Evolutionary conservation across 768 basidiomycete species (phyloP), one percentile per base, ranked within the genome.

Genomic region (Kwoniella dejecticola): DNA sequence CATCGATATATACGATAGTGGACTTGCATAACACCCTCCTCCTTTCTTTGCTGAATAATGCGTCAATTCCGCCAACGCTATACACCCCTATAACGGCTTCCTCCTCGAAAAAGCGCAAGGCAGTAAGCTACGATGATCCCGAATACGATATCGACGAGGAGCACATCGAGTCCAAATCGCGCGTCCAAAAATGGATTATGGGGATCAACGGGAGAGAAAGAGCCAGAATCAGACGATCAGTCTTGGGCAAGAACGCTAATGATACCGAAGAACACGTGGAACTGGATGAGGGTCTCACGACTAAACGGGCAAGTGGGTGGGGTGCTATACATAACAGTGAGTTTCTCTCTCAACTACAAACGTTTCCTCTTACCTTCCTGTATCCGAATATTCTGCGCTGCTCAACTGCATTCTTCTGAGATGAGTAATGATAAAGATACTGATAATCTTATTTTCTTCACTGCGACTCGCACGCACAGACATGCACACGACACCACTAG

Each of bases 11-110:
- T n/a, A n/a, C n/a, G n/a, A 5, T 40, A 74, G 74, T 75, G 23
- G 46, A 40, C 8, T 54, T 75, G 36, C 74, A 75, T 27, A 70
- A 75, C 53, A 60, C 61, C 6, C 66, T 75, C 21, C 63, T 75
- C 12, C 47, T 69, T 19, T 67, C 71, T 6, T 54, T 75, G 11
- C 57, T 75, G 8, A 61, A 69, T 42, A 68, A 70, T 46, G 71
- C 74, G 26, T 64, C 64, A 1, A 44, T 62, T 15, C 68, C 73
- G 0, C 53, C 63, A 31, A 47, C 52, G 26, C 36, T 57, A 3
- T 56, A 52, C 15, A 30, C 52, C 2, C 54, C 67, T n/a, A 30
- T 54, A 4, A 23, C 56, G 7, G 27, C 64, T 42, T 23, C 36
- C 2, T 24, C 31, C 1, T 15, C 48, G 3, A 24, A 58, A 15